Evolutionary conservation across 2,329 filamentous ascomycete genomes (phyloP), one percentile per base, ranked within the genome.

Genomic region (Nemania abortiva): DNA sequence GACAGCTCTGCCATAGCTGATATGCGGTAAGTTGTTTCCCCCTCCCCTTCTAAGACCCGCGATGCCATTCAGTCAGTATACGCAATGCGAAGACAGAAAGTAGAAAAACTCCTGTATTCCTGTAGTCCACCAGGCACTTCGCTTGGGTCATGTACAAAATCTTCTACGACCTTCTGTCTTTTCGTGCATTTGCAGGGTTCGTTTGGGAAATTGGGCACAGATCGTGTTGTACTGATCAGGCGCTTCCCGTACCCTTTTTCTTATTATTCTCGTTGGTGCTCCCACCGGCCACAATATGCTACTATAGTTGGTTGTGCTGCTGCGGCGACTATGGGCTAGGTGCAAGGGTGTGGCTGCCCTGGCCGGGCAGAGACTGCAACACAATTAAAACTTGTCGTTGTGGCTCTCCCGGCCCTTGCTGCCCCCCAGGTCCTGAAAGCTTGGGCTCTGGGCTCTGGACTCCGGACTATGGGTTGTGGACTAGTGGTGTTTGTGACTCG

Each of bases 1-100:
- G 84, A 86, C 63, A 82, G 87, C 74, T 83, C 82, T 63, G 79
- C 83, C 60, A 81, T 83, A 74, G 77, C 81, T 83, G 86, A 88
- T 77, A 86, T 88, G 81, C 86, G 86, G 86, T 88, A 79, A 78
- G 86, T 85, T 49, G 20, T 34, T 27, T 27, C 11, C 50, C 20
- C 65, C 34, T 49, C n/a, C 50, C 62, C 57, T 45, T 65, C 54
- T 24, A 3, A 39, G 9, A 37, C 13, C 15, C 24, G 39, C 52
- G 20, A 52, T 64, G 34, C 24, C 34, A 29, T 62, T 61, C 31
- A 29, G 37, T 61, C 31, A 29, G 37, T 53, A 39, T 29, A 18
- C 20, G 29, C 55, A 55, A 56, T 31, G 52, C 54, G 42, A 55
- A 22, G 18, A n/a, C 39, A 53, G 13, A 34, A 65, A 57, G 22